Percentiles rank a stretch among this genome's conserved stretches.
phyloP scores from a whole-genome alignment of 1,284 basidiomycete genomes.

The Marasmius fiardii region DNA sequence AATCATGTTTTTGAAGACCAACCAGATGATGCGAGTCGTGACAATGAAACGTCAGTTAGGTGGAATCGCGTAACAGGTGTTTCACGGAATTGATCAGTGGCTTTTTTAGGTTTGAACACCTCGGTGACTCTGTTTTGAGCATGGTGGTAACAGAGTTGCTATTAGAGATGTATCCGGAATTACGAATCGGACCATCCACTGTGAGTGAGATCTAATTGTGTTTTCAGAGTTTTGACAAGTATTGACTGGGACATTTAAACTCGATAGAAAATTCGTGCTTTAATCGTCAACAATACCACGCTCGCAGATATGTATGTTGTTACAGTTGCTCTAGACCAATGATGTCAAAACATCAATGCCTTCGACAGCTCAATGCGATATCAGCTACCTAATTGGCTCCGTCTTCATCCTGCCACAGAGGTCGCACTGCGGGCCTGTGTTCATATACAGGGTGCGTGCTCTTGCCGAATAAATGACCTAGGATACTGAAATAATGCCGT shows the following conservation, averaged over 20 bases:
- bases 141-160: constrained; percentile 63
- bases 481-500: constrained; percentile 11
- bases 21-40: constrained; percentile 64
- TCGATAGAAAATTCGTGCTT: constrained; percentile 68
- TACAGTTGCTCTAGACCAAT: neutral
- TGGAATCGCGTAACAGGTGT: neutral
- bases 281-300: constrained; percentile 68
- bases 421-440: constrained; percentile 61
- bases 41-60: constrained; percentile 66
- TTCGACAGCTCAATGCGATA: constrained; percentile 57
- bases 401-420: constrained; percentile 65
- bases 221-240: neutral
- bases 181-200: constrained; percentile 75
- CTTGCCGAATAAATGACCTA: neutral
- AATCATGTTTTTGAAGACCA: constrained; percentile 72
- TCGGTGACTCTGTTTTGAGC: constrained; percentile 69
- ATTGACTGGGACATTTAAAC: neutral
- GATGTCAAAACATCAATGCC: constrained; percentile 1
- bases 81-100: constrained; percentile 8
- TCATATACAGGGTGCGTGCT: constrained; percentile 61
- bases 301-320: constrained; percentile 60
- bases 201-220: constrained; percentile 34
- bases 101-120: constrained; percentile 59
- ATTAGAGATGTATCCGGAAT: constrained; percentile 55
- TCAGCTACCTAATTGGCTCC: constrained; percentile 53